Evolutionary conservation across 257 asterid species (phyloP).

Genomic region (Nicotiana attenuata): DNA sequence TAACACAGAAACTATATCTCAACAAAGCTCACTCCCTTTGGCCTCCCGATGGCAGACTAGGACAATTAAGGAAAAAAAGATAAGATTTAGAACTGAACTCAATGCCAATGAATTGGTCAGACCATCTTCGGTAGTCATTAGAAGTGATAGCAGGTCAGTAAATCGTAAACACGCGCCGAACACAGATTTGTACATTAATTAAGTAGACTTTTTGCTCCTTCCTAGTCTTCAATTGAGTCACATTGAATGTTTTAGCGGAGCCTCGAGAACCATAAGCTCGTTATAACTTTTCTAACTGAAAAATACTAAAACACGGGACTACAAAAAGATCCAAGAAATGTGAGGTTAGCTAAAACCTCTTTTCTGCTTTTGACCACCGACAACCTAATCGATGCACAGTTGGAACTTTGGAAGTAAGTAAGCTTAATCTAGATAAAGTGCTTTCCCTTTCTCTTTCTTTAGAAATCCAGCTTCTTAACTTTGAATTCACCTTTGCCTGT

Average conservation of each 20-base stretch:
- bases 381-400: not conserved
- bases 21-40: not conserved
- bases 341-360: constrained; percentile 1
- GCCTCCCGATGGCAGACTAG: not conserved
- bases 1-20: not conserved
- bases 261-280: not conserved
- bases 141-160: not conserved
- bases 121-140: not conserved
- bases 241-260: not conserved
- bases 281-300: not conserved
- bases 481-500: not conserved
- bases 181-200: not conserved
- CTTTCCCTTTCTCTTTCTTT: not conserved
- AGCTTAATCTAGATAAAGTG: not conserved
- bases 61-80: not conserved
- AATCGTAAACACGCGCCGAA: not conserved
- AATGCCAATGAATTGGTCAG: not conserved
- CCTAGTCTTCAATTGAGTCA: not conserved
- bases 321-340: constrained; percentile 6
- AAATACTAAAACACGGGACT: not conserved
- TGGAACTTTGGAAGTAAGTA: not conserved
- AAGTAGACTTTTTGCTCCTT: not conserved
- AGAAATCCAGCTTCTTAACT: not conserved
- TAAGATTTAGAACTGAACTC: not conserved
- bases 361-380: not conserved